Evolutionary conservation across 805 yeast species (phyloP).

Genomic region (Pichia insulana): DNA sequence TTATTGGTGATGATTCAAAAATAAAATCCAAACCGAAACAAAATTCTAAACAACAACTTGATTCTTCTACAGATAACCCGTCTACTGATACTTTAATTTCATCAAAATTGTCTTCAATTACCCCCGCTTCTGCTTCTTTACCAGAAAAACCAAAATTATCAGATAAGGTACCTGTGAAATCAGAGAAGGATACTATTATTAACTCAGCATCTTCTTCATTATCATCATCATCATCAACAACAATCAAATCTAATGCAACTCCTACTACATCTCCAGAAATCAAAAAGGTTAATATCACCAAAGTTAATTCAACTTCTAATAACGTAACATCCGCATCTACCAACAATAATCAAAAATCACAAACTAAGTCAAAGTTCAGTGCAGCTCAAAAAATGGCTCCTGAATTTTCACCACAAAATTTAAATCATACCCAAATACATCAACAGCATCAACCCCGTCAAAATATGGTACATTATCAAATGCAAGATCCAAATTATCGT

Average conservation of each 20-base stretch:
- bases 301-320: constrained; percentile 8
- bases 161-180: no score
- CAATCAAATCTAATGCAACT: neutral
- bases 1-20: no score
- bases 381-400: constrained; percentile 60
- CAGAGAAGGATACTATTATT: no score
- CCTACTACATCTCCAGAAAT: neutral
- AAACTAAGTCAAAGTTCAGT: constrained; percentile 37
- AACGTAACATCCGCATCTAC: constrained; percentile 2
- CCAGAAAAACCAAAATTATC: no score
- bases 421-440: constrained; percentile 1
- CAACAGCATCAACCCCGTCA: neutral
- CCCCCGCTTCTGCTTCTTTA: no score
- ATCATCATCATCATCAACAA: neutral
- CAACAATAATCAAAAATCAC: constrained; percentile 7
- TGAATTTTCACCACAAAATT: constrained; percentile 25
- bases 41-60: no score
- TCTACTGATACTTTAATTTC: no score
- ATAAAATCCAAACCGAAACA: no score
- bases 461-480: neutral
- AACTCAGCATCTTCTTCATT: neutral
- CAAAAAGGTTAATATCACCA: constrained; percentile 4
- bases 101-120: no score
- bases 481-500: neutral
- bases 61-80: no score